Percentiles rank a stretch among this genome's conserved stretches.
These are phyloP conservation scores for Pythium folliculosum DNA, from an alignment of 352 stramenopile genomes.

Conservation along the genomic window DNA sequence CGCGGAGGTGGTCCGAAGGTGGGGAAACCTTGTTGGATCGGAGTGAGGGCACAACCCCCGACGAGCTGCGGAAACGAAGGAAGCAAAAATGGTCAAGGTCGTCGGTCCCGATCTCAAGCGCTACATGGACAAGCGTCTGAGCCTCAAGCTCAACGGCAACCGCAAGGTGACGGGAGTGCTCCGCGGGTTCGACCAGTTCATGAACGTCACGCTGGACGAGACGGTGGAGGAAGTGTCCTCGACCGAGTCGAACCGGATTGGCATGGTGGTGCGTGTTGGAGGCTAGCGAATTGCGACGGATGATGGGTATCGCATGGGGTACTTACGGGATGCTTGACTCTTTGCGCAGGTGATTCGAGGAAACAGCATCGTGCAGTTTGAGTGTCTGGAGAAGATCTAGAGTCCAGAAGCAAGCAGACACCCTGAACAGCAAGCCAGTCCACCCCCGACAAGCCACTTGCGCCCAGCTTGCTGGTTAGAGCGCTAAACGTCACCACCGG, in stretches of 20 bases:
- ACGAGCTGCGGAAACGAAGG: slow-evolving; percentile 15
- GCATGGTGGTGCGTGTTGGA: slow-evolving; percentile 86
- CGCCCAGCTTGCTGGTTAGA: too few species aligned
- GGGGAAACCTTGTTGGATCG: slow-evolving; percentile 2
- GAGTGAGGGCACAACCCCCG: slow-evolving; percentile 2
- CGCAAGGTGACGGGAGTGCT: slow-evolving; percentile 93
- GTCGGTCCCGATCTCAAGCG: slow-evolving; percentile 87
- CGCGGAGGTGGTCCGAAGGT: slow-evolving; percentile 10
- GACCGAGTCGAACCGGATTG: slow-evolving; percentile 88
- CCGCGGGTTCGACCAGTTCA: slow-evolving; percentile 96
- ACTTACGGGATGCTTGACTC: neutral
- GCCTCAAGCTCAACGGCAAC: slow-evolving; percentile 95
- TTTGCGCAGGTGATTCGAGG: slow-evolving; percentile 76
- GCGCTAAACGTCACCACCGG: too few species aligned
- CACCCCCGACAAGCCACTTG: too few species aligned
- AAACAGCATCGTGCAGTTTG: slow-evolving; percentile 91
- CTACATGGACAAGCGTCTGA: slow-evolving; percentile 96
- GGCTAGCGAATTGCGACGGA: neutral
- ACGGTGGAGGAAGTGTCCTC: slow-evolving; percentile 88
- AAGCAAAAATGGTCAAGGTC: slow-evolving; percentile 69
- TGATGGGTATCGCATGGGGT: neutral
- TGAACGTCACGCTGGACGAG: slow-evolving; percentile 97
- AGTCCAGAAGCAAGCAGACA: neutral
- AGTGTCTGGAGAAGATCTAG: slow-evolving; percentile 85
- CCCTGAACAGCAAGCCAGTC: too few species aligned